phyloP scores from a whole-genome alignment of 2,329 filamentous ascomycete species.

The Iodosphaeria phyllophila region DNA sequence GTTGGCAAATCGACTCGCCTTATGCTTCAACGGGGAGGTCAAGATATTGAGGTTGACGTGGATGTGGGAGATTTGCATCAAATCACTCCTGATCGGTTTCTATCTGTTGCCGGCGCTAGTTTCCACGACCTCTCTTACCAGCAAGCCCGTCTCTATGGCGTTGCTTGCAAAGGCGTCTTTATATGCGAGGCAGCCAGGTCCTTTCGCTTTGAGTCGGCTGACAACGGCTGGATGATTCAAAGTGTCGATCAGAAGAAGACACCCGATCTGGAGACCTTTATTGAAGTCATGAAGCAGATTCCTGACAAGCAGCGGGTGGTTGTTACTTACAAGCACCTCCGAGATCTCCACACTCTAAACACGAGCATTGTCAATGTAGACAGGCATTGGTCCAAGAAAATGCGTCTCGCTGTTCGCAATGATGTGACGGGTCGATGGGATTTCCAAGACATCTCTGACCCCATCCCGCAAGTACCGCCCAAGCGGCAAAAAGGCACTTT shows the following conservation, averaged over 20 bases:
- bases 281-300: constrained; percentile 76
- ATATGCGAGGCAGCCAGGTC: constrained; percentile 90
- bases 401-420: constrained; percentile 82
- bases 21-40: constrained; percentile 71
- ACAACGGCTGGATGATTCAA: constrained; percentile 87
- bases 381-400: constrained; percentile 88
- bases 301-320: constrained; percentile 72
- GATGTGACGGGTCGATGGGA: constrained; percentile 87
- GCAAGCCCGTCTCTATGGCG: constrained; percentile 87
- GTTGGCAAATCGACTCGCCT: constrained; percentile 65
- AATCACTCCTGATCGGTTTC: constrained; percentile 91
- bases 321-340: constrained; percentile 86
- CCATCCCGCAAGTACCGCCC: constrained; percentile 56
- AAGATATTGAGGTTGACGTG: constrained; percentile 72
- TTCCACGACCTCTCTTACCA: constrained; percentile 97
- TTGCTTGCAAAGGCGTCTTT: constrained; percentile 80
- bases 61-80: constrained; percentile 76
- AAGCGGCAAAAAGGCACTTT: constrained; percentile 70
- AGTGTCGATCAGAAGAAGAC: constrained; percentile 84
- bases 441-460: constrained; percentile 67
- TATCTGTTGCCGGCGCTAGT: constrained; percentile 80
- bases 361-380: constrained; percentile 87
- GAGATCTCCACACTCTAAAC: constrained; percentile 85
- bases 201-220: constrained; percentile 80
- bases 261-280: constrained; percentile 71